Base-by-base conservation (phyloP, 345 rosid species). In the Lepidium aucheri region DNA sequence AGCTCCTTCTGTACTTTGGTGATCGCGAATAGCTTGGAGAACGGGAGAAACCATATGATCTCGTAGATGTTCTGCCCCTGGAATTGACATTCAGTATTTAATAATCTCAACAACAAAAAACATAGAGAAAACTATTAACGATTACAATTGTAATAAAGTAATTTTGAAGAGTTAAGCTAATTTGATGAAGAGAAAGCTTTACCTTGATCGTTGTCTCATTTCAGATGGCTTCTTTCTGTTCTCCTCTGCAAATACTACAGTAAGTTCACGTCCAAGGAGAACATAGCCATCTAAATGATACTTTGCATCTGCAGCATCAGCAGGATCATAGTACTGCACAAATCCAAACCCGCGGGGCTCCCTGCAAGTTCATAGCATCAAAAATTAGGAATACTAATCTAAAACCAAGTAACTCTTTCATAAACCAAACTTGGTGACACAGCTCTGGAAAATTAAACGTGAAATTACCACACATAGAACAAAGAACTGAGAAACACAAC, bases 281-380 rank as follows among this genome's bases (percentile, higher is more conserved):
- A 89, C 65, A 68, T 78, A 83, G 26, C 98, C 96, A 79, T 92
- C 96, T 87, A 92, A 73, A 62, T 82, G 86, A 73, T 81, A 79
- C 66, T 92, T 87, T 24, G 95, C 97, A 77, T 91, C 95, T 11
- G 86, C 89, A 59, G 98, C 96, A 86, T 92, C 98, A 59, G 82
- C 90, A 36, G 90, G 86, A 64, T 91, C 87, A 38, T 82, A 60
- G 81, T 69, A 91, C 69, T 91, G 98, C 55, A 91, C 85, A 78
- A 91, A 91, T 32, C 98, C 98, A 62, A 91, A 91, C 22, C 98
- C 98, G 4, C 96, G 91, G 4, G 96, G 96, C 65, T 83, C 86
- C 80, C 98, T 91, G 81, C 75, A 72, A 32, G 43, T 47, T 51
- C 15, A 55, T 11, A 32, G 14, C 2, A n/a, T 56, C 9, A 47